Evolutionary conservation across 176 grass and related monocot genomes (phyloP), one percentile per base, ranked within the genome.

Genomic region (Musa acuminata): DNA sequence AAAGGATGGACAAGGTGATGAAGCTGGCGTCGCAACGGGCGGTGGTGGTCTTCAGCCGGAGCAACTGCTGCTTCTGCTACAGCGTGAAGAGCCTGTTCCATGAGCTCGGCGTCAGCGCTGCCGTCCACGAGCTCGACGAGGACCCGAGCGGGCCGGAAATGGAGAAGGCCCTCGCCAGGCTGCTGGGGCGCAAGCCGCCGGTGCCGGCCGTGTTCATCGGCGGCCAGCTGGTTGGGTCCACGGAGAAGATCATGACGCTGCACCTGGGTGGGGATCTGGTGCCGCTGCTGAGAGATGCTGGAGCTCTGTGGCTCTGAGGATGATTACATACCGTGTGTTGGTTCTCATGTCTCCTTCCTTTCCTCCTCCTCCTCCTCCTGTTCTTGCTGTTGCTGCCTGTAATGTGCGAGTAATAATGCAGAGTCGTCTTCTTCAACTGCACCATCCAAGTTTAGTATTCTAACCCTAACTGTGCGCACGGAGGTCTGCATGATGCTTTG

Each of bases 21-120:
- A 91, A 54, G 71, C 80, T 91, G 8, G 88, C 88, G 26, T 77
- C 84, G 49, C 86, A 96, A 72, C 62, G 84, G 0, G 82, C 92
- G 8, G 86, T 96, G 58, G 92, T 96, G 52, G 83, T 96, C 59
- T 96, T 96, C 84, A 85, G 84, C 84, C 74, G 27, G 49, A 96
- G 84, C 82, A 89, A 88, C 8, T 96, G 92, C 80, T 86, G 88
- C 80, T 89, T 96, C 88, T 91, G 82, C 65, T 89, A 96, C 86
- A 87, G 84, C 11, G 82, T 89, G 75, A 83, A 72, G 27, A 83
- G 86, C 22, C 79, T 85, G 9, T 75, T 89, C 9, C 49, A 57
- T 9, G 76, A 82, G 43, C 82, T 89, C 20, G 83, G 87, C 2
- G 87, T 89, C 16, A 67, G 82, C 80, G 62, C 82, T 2, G 63